Evolutionary conservation across 768 basidiomycete genomes (phyloP).

Genomic region (Boletellus emodensis): DNA sequence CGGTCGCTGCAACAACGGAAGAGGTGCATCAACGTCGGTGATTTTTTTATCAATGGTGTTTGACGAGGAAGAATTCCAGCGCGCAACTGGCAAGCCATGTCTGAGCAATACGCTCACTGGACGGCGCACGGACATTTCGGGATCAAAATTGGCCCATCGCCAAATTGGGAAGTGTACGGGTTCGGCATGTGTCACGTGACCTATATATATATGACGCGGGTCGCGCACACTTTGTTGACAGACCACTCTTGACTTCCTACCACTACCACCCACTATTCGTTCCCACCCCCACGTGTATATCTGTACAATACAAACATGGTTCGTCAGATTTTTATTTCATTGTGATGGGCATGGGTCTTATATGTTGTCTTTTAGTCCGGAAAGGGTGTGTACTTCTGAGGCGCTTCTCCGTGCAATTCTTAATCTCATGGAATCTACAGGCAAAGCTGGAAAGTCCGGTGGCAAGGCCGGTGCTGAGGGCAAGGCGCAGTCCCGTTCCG

Average conservation of each 20-base stretch:
- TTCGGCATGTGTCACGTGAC: constrained; percentile 25
- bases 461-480: constrained; percentile 47
- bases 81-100: background rate
- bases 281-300: constrained; percentile 12
- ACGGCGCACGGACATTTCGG: constrained; percentile 20
- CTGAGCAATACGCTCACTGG: constrained; percentile 7
- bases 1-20: constrained; percentile 54
- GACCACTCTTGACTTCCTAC: constrained; percentile 28
- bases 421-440: constrained; percentile 24
- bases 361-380: constrained; percentile 21
- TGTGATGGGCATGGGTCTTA: constrained; percentile 7
- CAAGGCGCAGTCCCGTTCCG: constrained; percentile 66
- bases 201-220: constrained; percentile 32
- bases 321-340: constrained; percentile 2
- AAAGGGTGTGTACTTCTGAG: constrained; percentile 23
- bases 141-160: constrained; percentile 14
- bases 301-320: constrained; percentile 27
- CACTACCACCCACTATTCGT: constrained; percentile 17
- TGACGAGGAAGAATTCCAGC: constrained; percentile 21
- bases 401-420: background rate
- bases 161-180: constrained; percentile 15
- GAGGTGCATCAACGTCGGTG: constrained; percentile 8
- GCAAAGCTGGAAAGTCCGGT: constrained; percentile 48
- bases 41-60: constrained; percentile 1
- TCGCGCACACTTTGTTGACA: constrained; percentile 31